Percentiles rank a stretch among this genome's conserved stretches.
These are phyloP conservation scores for Triticum monococcum DNA, from an alignment of 176 grass and related monocot genomes.

Conservation along the genomic window DNA sequence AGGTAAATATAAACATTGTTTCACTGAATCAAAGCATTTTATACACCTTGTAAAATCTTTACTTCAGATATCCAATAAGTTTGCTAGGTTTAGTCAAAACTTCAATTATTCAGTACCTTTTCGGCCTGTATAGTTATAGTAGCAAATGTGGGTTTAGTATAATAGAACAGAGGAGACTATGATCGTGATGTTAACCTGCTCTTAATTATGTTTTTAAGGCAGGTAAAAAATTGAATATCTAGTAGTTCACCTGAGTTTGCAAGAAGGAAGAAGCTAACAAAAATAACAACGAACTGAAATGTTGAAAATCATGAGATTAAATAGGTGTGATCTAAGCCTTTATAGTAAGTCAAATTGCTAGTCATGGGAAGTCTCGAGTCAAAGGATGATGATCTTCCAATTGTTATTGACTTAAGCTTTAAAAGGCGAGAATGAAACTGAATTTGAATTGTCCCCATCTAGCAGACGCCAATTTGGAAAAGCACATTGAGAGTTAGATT, in stretches of 20 bases:
- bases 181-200: not conserved
- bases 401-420: not conserved
- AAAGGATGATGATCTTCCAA: not conserved
- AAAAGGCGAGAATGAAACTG: not conserved
- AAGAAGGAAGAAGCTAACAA: not conserved
- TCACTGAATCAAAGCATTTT: not conserved
- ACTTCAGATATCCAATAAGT: not conserved
- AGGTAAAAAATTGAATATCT: not conserved
- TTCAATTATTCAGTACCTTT: conserved; percentile 12
- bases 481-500: not conserved
- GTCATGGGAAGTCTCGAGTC: not conserved
- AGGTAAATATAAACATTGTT: conserved; percentile 47
- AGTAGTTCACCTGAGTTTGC: not conserved
- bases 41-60: not conserved
- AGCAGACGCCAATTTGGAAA: too few species aligned
- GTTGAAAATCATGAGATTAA: not conserved
- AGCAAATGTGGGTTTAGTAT: not conserved
- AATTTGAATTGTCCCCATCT: not conserved
- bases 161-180: not conserved
- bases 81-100: not conserved
- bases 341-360: not conserved
- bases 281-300: not conserved
- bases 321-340: not conserved
- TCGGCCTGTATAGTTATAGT: conserved; percentile 19
- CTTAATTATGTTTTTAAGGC: not conserved